A percentile compares a stretch with the other conserved stretches of the same genome.
Conservation (phyloP, 768 basidiomycete species). For the Leucosporidium yakuticum region DNA sequence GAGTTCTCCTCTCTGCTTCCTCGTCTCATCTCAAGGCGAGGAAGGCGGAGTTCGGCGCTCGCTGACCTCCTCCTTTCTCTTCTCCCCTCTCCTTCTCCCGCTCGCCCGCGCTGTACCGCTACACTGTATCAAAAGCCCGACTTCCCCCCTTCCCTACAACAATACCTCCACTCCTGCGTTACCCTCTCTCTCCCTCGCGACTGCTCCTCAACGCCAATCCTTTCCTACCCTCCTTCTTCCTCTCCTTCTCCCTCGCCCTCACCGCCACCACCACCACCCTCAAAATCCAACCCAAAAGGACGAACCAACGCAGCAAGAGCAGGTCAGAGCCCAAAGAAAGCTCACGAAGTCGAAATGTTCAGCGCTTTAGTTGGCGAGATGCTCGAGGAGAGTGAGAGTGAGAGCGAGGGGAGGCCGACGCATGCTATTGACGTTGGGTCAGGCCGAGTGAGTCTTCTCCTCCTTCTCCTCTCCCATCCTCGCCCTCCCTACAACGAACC, state of each 20-base stretch:
- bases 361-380: neutral
- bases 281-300: neutral
- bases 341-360: slow-evolving; percentile 20
- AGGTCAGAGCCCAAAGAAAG: slow-evolving; percentile 24
- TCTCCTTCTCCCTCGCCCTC: neutral
- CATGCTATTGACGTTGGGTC: slow-evolving; percentile 24
- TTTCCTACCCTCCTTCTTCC: slow-evolving; percentile 8
- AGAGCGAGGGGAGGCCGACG: neutral
- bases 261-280: neutral
- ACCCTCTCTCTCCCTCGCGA: slow-evolving; percentile 20
- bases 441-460: slow-evolving; percentile 12
- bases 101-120: too few species aligned
- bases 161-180: slow-evolving; percentile 6
- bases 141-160: neutral
- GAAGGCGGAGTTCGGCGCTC: too few species aligned
- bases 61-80: too few species aligned
- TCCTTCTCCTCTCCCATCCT: too few species aligned
- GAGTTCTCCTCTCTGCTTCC: too few species aligned
- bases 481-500: too few species aligned
- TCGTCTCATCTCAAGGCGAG: too few species aligned
- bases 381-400: too few species aligned
- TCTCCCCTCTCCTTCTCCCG: too few species aligned
- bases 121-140: neutral
- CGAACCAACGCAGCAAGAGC: slow-evolving; percentile 8
- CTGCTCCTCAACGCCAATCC: slow-evolving; percentile 15